Base-by-base conservation (phyloP, 2,329 filamentous ascomycete species). In the Saccharata proteae region DNA sequence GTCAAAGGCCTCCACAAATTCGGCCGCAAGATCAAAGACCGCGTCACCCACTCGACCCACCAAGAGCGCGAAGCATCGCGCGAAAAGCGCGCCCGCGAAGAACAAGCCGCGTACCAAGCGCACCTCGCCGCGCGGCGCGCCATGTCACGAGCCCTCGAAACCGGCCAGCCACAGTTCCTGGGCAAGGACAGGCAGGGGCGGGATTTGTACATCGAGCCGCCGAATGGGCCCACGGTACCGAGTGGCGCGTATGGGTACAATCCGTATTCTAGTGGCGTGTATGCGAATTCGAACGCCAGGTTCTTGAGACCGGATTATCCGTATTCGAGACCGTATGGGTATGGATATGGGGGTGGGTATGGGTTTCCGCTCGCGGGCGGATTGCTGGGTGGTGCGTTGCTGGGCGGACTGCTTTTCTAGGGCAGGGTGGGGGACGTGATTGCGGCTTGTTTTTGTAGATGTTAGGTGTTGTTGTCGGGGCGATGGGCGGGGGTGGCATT, bases 151-250 rank as follows among this genome's bases (percentile, higher is more conserved):
- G 69, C 70, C 1, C 54, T 65, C 37, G 45, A 65, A 39, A 72
- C 69, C 0, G 69, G 69, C 1, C 50, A 70, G 44, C 69, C 71
- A 10, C 69, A 74, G 38, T 55, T 65, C 9, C 40, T 76, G 1
- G 65, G 69, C 21, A 65, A 64, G 39, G 69, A 75, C 44, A 44
- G 46, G 8, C 49, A 69, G 18, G 68, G 70, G 2, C 56, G 59
- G 22, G 65, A 73, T 33, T 55, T 75, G n/a, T 77, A 69, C 47
- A 61, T 76, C 19, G 65, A 72, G 42, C 69, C 71, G 6, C 69
- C 69, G 3, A 38, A 43, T 2, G 38, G 37, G 10, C 9, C 13
- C 18, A 16, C 12, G 14, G 42, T 40, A 12, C 42, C 44, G 6
- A 21, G 36, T 2, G 47, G 49, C 22, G 58, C 48, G 6, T 57